Conservation (phyloP, 1,139 yeast genomes). For the Debaryomyces sp. region DNA sequence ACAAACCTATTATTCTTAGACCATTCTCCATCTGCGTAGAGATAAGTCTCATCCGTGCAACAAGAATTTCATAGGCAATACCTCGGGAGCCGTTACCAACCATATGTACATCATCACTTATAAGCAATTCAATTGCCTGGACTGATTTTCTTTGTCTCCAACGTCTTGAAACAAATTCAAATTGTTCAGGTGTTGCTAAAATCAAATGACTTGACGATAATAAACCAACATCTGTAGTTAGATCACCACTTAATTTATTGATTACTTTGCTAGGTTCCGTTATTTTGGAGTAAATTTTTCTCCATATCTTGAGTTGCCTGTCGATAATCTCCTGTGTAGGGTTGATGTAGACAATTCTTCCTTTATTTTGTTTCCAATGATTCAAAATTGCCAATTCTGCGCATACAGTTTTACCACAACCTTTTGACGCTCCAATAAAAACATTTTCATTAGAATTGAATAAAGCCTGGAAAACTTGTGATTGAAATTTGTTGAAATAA, state of each 20-base stretch:
- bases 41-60: slow-evolving; percentile 74
- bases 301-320: slow-evolving; percentile 52
- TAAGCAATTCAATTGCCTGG: slow-evolving; percentile 65
- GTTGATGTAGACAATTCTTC: slow-evolving; percentile 65
- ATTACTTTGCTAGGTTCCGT: slow-evolving; percentile 48
- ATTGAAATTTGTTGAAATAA: slow-evolving; percentile 70
- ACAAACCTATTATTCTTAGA: slow-evolving; percentile 65
- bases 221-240: slow-evolving; percentile 53
- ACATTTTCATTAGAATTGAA: slow-evolving; percentile 61
- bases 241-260: slow-evolving; percentile 64
- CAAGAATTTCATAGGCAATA: slow-evolving; percentile 63
- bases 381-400: slow-evolving; percentile 75
- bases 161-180: slow-evolving; percentile 70
- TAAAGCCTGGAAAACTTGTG: slow-evolving; percentile 65
- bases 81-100: slow-evolving; percentile 63
- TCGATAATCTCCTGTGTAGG: slow-evolving; percentile 64
- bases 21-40: slow-evolving; percentile 58
- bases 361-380: slow-evolving; percentile 65
- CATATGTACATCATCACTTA: slow-evolving; percentile 77
- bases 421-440: slow-evolving; percentile 73
- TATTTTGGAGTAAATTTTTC: slow-evolving; percentile 40
- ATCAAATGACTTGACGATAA: slow-evolving; percentile 65
- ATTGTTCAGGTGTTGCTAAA: slow-evolving; percentile 79
- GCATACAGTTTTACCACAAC: slow-evolving; percentile 72
- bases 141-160: slow-evolving; percentile 81